Evolutionary conservation across 805 yeast species (phyloP).

Genomic region (Metschnikowia arizonensis): DNA sequence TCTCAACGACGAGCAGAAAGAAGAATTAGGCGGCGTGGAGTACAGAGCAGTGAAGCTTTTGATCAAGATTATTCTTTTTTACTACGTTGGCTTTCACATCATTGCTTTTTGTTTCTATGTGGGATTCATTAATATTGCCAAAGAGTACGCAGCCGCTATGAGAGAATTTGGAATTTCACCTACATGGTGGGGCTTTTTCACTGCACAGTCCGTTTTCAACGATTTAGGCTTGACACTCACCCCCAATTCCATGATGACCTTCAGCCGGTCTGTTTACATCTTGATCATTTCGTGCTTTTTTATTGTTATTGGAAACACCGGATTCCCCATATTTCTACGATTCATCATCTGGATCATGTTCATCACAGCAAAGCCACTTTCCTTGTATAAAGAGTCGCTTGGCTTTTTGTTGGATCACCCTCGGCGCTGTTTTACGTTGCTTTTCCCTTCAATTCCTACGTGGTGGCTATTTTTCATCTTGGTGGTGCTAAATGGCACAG

Average conservation of each 20-base stretch:
- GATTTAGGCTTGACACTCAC: slow-evolving; percentile 83
- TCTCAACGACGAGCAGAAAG: slow-evolving; percentile 76
- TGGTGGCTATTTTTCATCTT: slow-evolving; percentile 88
- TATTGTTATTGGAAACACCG: slow-evolving; percentile 90
- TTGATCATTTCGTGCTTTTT: slow-evolving; percentile 63
- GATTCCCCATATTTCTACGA: slow-evolving; percentile 81
- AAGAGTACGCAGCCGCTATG: slow-evolving; percentile 42
- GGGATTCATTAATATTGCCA: slow-evolving; percentile 49
- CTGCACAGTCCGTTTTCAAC: slow-evolving; percentile 73
- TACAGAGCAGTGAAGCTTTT: slow-evolving; percentile 82
- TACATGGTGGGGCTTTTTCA: slow-evolving; percentile 92
- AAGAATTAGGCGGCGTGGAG: slow-evolving; percentile 96
- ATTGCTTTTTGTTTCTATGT: slow-evolving; percentile 49
- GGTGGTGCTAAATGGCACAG: slow-evolving; percentile 67
- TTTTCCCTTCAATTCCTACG: slow-evolving; percentile 90
- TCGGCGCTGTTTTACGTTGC: slow-evolving; percentile 88
- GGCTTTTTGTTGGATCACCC: slow-evolving; percentile 93
- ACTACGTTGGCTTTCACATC: slow-evolving; percentile 75
- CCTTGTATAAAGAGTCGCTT: slow-evolving; percentile 66
- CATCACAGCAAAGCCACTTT: slow-evolving; percentile 61
- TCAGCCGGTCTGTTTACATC: slow-evolving; percentile 59
- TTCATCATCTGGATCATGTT: slow-evolving; percentile 77
- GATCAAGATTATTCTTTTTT: slow-evolving; percentile 57
- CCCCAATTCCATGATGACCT: slow-evolving; percentile 73
- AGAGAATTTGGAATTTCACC: slow-evolving; percentile 61